phyloP scores from a whole-genome alignment of 2,329 filamentous ascomycete genomes.

The Xylaria polymorpha region DNA sequence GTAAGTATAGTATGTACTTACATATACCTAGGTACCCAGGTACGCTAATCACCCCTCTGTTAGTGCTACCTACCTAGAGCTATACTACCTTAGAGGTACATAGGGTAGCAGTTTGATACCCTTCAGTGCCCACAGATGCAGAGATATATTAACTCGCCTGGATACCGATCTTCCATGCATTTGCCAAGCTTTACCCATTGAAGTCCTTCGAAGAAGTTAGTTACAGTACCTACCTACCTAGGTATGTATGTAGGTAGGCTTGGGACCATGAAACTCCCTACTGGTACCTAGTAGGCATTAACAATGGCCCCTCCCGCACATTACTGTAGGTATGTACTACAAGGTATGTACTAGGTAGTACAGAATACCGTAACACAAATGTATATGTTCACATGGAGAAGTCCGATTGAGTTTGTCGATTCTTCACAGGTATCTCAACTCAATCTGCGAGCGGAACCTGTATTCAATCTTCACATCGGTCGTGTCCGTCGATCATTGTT shows the following conservation, averaged over 20 bases:
- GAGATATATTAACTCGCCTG: background rate
- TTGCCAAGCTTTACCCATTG: slow-evolving; percentile 10
- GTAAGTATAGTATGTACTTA: too few species aligned
- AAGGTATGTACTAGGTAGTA: too few species aligned
- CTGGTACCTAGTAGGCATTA: background rate
- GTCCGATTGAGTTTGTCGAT: background rate
- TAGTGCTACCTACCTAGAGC: background rate
- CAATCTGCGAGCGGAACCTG: background rate
- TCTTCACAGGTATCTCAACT: background rate
- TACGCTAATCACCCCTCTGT: too few species aligned
- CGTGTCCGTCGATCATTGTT: background rate
- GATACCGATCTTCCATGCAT: slow-evolving; percentile 2
- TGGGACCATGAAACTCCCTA: slow-evolving; percentile 8
- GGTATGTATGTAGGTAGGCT: too few species aligned
- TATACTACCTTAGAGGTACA: background rate
- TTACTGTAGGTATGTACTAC: too few species aligned
- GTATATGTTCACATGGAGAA: background rate
- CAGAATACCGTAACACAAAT: background rate
- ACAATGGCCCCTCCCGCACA: slow-evolving; percentile 6
- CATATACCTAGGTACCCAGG: too few species aligned
- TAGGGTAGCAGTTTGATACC: slow-evolving; percentile 3
- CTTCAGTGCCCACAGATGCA: background rate
- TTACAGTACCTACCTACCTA: too few species aligned
- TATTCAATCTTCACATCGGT: background rate
- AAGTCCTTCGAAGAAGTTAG: background rate